Percentiles rank a stretch among this genome's conserved stretches.
phyloP scores from a whole-genome alignment of 768 basidiomycete genomes.

The Hygrophoropsis aurantiaca region DNA sequence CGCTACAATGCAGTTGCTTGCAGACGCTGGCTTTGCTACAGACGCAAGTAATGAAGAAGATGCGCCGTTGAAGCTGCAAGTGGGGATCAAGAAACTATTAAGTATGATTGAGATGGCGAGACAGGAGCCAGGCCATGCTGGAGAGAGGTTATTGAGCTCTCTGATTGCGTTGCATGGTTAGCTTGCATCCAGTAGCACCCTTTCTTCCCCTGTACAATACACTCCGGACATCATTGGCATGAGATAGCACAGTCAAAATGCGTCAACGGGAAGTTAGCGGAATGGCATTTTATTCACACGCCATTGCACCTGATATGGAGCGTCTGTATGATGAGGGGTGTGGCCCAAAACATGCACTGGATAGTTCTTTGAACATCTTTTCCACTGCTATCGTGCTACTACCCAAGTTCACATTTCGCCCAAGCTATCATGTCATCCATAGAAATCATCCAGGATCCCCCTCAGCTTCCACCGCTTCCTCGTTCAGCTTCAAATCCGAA shows the following conservation, averaged over 20 bases:
- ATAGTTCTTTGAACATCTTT: constrained; percentile 2
- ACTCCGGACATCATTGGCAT: constrained; percentile 1
- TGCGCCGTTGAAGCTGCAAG: constrained; percentile 53
- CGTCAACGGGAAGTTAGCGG: background rate
- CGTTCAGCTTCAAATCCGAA: constrained; percentile 69
- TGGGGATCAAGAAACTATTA: constrained; percentile 93
- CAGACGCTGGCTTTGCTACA: constrained; percentile 68
- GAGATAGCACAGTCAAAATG: background rate
- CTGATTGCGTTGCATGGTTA: constrained; percentile 50
- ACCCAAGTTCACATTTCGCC: background rate
- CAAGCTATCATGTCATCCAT: constrained; percentile 20
- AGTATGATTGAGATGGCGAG: constrained; percentile 94
- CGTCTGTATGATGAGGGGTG: constrained; percentile 9
- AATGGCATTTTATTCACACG: constrained; percentile 28
- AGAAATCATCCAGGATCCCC: constrained; percentile 39
- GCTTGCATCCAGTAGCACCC: constrained; percentile 1
- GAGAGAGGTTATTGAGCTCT: constrained; percentile 63
- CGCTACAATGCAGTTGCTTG: constrained; percentile 62
- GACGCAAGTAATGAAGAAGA: constrained; percentile 44
- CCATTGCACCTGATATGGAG: constrained; percentile 4
- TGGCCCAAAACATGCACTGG: constrained; percentile 4
- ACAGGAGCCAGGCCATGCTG: constrained; percentile 87
- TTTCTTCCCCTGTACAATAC: constrained; percentile 5
- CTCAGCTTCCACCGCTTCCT: constrained; percentile 47
- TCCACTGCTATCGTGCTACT: background rate